phyloP scores from a whole-genome alignment of 805 yeast species.

The Myxozyma sirexii region DNA sequence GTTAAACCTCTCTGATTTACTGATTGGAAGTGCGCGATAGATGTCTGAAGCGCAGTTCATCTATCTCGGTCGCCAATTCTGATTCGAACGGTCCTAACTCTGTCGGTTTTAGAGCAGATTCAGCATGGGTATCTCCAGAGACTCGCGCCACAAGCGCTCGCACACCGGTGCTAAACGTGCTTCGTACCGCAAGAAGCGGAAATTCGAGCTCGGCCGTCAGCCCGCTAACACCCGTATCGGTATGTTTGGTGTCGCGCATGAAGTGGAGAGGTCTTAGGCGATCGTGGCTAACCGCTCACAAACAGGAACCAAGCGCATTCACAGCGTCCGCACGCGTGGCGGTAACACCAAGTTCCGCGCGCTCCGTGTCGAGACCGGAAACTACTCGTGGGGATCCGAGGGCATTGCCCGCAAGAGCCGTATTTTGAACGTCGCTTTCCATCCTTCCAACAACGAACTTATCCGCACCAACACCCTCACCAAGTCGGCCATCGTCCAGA shows the following conservation, averaged over 20 bases:
- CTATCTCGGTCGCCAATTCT: too few relatives aligned
- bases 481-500: slow-evolving; percentile 98
- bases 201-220: slow-evolving; percentile 99
- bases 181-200: slow-evolving; percentile 99
- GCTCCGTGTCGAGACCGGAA: slow-evolving; percentile 91
- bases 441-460: slow-evolving; percentile 99
- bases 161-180: slow-evolving; percentile 99
- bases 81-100: background rate
- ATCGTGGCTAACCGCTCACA: background rate
- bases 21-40: too few relatives aligned
- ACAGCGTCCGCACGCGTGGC: slow-evolving; percentile 99
- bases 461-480: slow-evolving; percentile 99
- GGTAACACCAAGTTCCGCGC: slow-evolving; percentile 99
- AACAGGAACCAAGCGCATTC: slow-evolving; percentile 88
- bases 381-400: slow-evolving; percentile 99
- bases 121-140: slow-evolving; percentile 99
- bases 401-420: slow-evolving; percentile 99
- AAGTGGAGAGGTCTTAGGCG: too few relatives aligned
- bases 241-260: too few relatives aligned
- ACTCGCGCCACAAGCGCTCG: slow-evolving; percentile 99
- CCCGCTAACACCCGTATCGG: slow-evolving; percentile 98
- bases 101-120: slow-evolving; percentile 14
- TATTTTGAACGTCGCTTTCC: slow-evolving; percentile 96
- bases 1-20: slow-evolving; percentile 7
- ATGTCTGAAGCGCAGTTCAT: too few relatives aligned